Evolutionary conservation across 306 rosid genomes (phyloP).

Genomic region (Ceratonia siliqua): DNA sequence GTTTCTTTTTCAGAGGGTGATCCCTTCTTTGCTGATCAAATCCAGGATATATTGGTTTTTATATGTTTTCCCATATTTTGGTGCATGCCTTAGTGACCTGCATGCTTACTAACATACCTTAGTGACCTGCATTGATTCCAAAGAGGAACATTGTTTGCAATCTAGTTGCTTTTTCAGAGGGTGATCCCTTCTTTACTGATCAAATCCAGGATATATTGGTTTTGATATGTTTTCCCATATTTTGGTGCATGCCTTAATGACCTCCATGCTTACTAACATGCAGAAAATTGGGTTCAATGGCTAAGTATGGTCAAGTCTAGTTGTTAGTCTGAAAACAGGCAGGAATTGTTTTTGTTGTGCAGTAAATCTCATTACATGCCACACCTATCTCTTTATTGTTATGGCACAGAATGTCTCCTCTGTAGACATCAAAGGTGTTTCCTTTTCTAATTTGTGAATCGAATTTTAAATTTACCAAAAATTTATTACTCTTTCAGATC

Average conservation of each 20-base stretch:
- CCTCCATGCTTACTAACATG: not conserved
- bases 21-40: conserved; percentile 4
- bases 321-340: not conserved
- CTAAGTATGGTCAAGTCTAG: not conserved
- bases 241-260: conserved; percentile 7
- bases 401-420: conserved; percentile 7
- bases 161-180: not conserved
- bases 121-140: conserved; percentile 89
- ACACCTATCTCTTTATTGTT: not conserved
- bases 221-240: not conserved
- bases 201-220: conserved; percentile 8
- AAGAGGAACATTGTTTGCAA: conserved; percentile 68
- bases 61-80: not conserved
- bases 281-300: not conserved
- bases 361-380: not conserved
- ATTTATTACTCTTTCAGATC: conserved; percentile 8
- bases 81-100: conserved; percentile 10
- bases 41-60: conserved; percentile 18
- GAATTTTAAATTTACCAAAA: not conserved
- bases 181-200: conserved; percentile 7
- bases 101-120: too few species aligned
- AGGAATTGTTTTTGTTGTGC: not conserved
- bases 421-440: not conserved
- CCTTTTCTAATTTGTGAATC: not conserved
- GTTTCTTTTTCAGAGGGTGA: not conserved